Evolutionary conservation across 164 flowering plant genomes (phyloP), one percentile per base, ranked within the genome.

Genomic region (Umbilicus rupestris): DNA sequence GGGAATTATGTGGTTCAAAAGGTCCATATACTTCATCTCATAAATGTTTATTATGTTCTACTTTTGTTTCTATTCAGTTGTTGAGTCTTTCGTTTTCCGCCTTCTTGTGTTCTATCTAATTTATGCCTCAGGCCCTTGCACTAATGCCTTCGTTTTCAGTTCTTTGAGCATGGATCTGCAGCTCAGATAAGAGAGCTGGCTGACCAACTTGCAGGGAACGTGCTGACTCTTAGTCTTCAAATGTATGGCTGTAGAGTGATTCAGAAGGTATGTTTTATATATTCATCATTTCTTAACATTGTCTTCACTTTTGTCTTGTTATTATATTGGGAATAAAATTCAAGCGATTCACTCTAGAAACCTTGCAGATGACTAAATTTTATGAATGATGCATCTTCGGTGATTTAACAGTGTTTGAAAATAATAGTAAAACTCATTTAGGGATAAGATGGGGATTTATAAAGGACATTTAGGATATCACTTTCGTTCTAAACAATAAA

Each of bases 1-100:
- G 99, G 99, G 44, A 95, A 95, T 70, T 95, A 95, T 81, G 98
- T 95, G 67, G 81, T 95, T 74, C 99, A 95, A 70, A 95, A 95
- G 97, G 99, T 95, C 80, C n/a, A n/a, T 12, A 26, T 9, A 12
- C 29, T 9, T 55, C 60, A 55, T 26, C 17, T 26, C 28, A 39
- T 70, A 44, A 33, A 11, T 55, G 33, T 15, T 14, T 28, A 3
- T 24, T 52, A 10, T 26, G 26, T 52, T 8, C 20, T 50, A 35
- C 28, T 47, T 29, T 22, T 58, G 52, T 39, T 17, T 66, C 12
- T 50, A n/a, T 19, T 31, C 20, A 35, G 55, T 35, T 46, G 28
- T 69, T 15, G 35, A 37, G 15, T 22, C 17, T 24, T 5, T 19
- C 11, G 26, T 49, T 69, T 2, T 52, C 30, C n/a, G 16, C 35